A percentile compares a stretch with the other conserved stretches of the same genome.
Evolutionary conservation across 2,329 filamentous ascomycete genomes (phyloP).

Genomic region (Fusarium armeniacum): DNA sequence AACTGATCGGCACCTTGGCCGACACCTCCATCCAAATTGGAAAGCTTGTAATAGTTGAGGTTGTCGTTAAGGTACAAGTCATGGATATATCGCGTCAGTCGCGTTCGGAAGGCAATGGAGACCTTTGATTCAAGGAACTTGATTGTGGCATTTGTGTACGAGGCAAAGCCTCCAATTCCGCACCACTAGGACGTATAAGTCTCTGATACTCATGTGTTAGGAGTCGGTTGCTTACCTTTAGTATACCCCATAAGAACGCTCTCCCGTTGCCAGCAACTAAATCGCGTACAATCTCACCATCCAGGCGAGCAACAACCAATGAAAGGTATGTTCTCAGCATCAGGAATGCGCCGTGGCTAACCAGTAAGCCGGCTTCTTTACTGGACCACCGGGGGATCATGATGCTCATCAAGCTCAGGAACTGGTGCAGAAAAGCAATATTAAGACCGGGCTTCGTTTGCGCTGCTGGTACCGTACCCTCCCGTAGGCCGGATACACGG

Average conservation of each 20-base stretch:
- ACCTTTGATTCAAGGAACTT: constrained; percentile 98
- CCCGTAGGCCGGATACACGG: constrained; percentile 80
- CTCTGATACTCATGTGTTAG: neutral
- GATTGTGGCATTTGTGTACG: constrained; percentile 99
- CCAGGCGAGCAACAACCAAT: constrained; percentile 89
- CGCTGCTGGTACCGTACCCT: constrained; percentile 83
- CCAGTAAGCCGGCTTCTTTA: constrained; percentile 91
- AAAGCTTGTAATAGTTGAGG: constrained; percentile 95
- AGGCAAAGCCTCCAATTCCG: constrained; percentile 90
- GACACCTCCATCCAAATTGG: constrained; percentile 92
- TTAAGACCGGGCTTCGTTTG: constrained; percentile 96
- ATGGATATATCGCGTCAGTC: constrained; percentile 95
- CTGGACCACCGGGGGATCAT: constrained; percentile 97
- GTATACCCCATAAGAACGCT: constrained; percentile 86
- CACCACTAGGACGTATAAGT: constrained; percentile 74
- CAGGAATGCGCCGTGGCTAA: constrained; percentile 91
- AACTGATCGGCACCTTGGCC: constrained; percentile 95
- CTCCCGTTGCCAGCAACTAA: constrained; percentile 95
- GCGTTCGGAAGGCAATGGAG: constrained; percentile 96
- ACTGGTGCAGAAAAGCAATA: constrained; percentile 95
- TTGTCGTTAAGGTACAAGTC: constrained; percentile 96
- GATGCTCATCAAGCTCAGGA: constrained; percentile 94
- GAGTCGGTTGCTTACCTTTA: constrained; percentile 69
- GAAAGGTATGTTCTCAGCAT: constrained; percentile 95
- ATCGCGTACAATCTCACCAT: constrained; percentile 96